Base-by-base conservation (phyloP, 345 rosid genomes). In the Dipteronia dyeriana region DNA sequence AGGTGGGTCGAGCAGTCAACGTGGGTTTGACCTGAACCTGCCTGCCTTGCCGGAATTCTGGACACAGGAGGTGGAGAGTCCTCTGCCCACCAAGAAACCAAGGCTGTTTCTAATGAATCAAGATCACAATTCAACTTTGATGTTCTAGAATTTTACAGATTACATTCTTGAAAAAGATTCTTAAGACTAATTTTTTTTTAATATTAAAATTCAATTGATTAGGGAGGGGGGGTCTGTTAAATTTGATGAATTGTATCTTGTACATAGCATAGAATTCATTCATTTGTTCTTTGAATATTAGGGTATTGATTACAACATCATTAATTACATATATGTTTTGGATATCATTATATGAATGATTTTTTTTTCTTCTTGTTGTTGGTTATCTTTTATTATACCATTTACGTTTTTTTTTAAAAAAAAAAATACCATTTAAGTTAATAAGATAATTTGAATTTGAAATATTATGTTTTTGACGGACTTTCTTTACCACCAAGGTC, bases 11-110 rank as follows among this genome's bases (percentile, higher is more conserved):
- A 82, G 80, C 77, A 85, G 85, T 77, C 89, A 87, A 60, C 90
- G 91, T 22, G 94, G 78, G 29, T 88, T 95, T 67, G 99, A 95
- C 86, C 83, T 95, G 38, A 95, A 95, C 85, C 34, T 93, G 66
- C 98, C 99, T 1, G 94, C 99, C 22, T 64, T 85, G 79, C 95
- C 94, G 1, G 98, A 95, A 19, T 84, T 84, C 38, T 75, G 80
- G 67, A 26, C 68, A 64, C 84, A 89, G 77, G 98, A 94, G 81
- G 94, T 90, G 71, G 85, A 88, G 75, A 84, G 91, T 73, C 97
- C 94, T 13, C 79, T 83, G 83, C 87, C 96, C 14, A 82, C 82
- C 9, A 94, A 95, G 86, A 93, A 88, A 76, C 94, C 91, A 54
- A 85, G 83, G 82, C 81, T 87, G 68, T 73, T 84, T 51, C 75